A percentile compares a stretch with the other conserved stretches of the same genome.
Conservation (phyloP, 768 basidiomycete species). For the Porpolomopsis calyptriformis region DNA sequence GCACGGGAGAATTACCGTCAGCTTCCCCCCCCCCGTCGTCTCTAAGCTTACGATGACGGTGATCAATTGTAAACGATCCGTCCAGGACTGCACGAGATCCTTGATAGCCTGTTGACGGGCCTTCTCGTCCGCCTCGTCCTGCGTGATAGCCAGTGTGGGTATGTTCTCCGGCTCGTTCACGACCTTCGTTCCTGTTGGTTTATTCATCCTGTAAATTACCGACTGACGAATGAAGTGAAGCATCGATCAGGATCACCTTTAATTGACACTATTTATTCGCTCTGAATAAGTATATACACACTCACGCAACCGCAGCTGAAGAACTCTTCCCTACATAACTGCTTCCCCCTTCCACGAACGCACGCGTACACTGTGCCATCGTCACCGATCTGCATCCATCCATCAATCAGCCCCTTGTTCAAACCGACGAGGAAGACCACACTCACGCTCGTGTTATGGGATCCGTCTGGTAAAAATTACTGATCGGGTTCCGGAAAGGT, state of each 20-base stretch:
- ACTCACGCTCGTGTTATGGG: slow-evolving; percentile 88
- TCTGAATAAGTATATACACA: neutral
- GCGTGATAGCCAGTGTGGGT: too few relatives aligned
- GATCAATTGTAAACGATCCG: slow-evolving; percentile 52
- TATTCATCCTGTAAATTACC: too few relatives aligned
- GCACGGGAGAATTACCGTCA: slow-evolving; percentile 1
- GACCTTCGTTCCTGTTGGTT: too few relatives aligned
- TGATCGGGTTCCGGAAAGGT: slow-evolving; percentile 69
- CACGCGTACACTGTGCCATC: slow-evolving; percentile 88
- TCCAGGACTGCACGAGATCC: slow-evolving; percentile 50
- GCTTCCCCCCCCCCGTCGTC: neutral
- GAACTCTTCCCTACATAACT: slow-evolving; percentile 41
- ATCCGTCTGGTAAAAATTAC: slow-evolving; percentile 95
- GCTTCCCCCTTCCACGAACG: slow-evolving; percentile 71
- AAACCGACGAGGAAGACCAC: neutral
- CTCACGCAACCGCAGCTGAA: slow-evolving; percentile 33
- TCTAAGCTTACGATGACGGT: slow-evolving; percentile 39
- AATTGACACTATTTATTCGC: neutral
- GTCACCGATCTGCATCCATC: slow-evolving; percentile 63
- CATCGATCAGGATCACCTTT: slow-evolving; percentile 27
- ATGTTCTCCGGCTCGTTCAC: too few relatives aligned
- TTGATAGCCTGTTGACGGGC: slow-evolving; percentile 34
- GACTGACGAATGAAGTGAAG: too few relatives aligned
- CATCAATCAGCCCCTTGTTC: neutral
- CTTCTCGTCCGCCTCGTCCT: slow-evolving; percentile 37